These are phyloP conservation scores for Neoboletus brunneissimus DNA, from an alignment of 768 basidiomycete genomes.

Conservation along the genomic window DNA sequence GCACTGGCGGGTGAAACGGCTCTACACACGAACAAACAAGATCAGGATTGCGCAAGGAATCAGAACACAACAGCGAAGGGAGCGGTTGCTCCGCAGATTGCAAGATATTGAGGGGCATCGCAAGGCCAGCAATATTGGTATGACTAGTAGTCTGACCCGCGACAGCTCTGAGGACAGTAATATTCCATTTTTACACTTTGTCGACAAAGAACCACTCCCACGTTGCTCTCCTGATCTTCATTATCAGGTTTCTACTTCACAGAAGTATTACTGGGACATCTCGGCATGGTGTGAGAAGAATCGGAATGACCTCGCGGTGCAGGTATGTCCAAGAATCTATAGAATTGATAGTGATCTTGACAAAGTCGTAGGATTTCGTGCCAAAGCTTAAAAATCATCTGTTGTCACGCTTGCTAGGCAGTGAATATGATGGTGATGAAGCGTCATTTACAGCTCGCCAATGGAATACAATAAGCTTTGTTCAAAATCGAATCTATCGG, in stretches of 20 bases:
- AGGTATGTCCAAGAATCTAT: too few relatives aligned
- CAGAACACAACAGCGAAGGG: too few relatives aligned
- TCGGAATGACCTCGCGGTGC: background rate
- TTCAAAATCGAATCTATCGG: too few relatives aligned
- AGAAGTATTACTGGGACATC: constrained; percentile 2
- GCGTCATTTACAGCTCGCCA: constrained; percentile 13
- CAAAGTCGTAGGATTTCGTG: background rate
- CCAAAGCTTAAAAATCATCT: background rate
- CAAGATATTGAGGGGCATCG: background rate
- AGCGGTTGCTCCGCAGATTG: background rate
- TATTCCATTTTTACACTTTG: background rate
- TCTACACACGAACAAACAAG: constrained; percentile 25
- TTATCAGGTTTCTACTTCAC: constrained; percentile 19
- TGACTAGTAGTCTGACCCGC: too few relatives aligned
- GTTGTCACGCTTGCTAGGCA: background rate
- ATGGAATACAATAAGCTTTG: background rate
- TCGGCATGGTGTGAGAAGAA: too few relatives aligned
- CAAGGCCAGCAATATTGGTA: too few relatives aligned
- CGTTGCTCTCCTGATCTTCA: constrained; percentile 1
- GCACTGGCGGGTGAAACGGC: constrained; percentile 36
- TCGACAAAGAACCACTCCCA: constrained; percentile 7
- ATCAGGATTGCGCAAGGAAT: too few relatives aligned
- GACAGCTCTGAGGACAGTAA: background rate
- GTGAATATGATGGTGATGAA: constrained; percentile 26
- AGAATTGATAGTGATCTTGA: too few relatives aligned